A percentile compares a stretch with the other conserved stretches of the same genome.
These are phyloP conservation scores for Aureobasidium sp. DNA, from an alignment of 2,329 filamentous ascomycete species.

Conservation along the genomic window DNA sequence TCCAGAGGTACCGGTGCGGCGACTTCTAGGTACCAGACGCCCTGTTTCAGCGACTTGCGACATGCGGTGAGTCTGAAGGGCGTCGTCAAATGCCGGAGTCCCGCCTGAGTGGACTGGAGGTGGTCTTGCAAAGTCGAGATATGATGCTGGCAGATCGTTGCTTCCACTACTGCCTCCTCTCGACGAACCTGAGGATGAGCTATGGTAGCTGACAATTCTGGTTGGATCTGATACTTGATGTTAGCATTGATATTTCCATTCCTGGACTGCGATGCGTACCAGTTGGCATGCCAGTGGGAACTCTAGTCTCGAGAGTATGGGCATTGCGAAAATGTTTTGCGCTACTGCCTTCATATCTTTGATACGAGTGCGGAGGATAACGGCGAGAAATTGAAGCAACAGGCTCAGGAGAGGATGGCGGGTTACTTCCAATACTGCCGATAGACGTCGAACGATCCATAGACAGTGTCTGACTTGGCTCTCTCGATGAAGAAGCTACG, in stretches of 20 bases:
- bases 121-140: conserved; percentile 16
- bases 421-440: not conserved
- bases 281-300: conserved; percentile 2
- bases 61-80: conserved; percentile 41
- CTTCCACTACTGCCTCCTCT: conserved; percentile 20
- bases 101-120: conserved; percentile 23
- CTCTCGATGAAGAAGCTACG: not conserved
- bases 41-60: conserved; percentile 47
- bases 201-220: conserved; percentile 8
- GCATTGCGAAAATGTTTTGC: conserved; percentile 11
- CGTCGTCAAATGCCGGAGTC: conserved; percentile 25
- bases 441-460: conserved; percentile 8
- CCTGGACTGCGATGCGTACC: not conserved
- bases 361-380: conserved; percentile 31
- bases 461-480: not conserved
- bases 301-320: conserved; percentile 8
- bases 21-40: conserved; percentile 38
- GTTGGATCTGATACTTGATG: conserved; percentile 14
- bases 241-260: not conserved
- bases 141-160: conserved; percentile 17
- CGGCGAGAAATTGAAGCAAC: conserved; percentile 18
- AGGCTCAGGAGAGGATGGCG: not conserved
- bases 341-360: conserved; percentile 31
- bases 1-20: conserved; percentile 31
- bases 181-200: conserved; percentile 19